phyloP scores from a whole-genome alignment of 495 filamentous ascomycete genomes.

The Cercophora samala region DNA sequence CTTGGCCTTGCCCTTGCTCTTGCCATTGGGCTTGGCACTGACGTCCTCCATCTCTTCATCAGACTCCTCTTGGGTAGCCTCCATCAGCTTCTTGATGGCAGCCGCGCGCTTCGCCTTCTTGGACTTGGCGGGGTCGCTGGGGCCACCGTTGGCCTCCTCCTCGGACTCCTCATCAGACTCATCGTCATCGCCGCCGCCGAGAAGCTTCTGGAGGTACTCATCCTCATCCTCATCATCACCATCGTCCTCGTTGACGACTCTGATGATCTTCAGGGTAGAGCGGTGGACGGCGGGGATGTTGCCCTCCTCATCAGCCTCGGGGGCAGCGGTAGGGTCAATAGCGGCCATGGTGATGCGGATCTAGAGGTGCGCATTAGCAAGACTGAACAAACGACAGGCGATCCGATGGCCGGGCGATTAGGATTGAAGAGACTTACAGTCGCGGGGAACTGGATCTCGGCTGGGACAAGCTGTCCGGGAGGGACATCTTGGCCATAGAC shows the following conservation, averaged over 20 bases:
- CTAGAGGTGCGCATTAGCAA: slow-evolving; percentile 41
- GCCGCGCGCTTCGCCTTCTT: slow-evolving; percentile 76
- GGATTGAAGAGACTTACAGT: slow-evolving; percentile 59
- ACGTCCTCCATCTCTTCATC: slow-evolving; percentile 59
- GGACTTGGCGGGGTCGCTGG: slow-evolving; percentile 82
- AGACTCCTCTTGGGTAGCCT: slow-evolving; percentile 56
- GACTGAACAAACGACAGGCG: too few relatives aligned
- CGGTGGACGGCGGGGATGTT: slow-evolving; percentile 61
- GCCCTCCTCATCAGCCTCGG: slow-evolving; percentile 60
- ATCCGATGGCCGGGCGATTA: slow-evolving; percentile 2
- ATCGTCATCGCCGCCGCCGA: slow-evolving; percentile 58
- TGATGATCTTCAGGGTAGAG: slow-evolving; percentile 87
- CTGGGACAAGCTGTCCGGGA: slow-evolving; percentile 70
- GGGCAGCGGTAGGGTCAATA: slow-evolving; percentile 79
- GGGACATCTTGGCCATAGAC: slow-evolving; percentile 89
- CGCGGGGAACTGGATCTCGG: slow-evolving; percentile 68
- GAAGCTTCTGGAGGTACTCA: slow-evolving; percentile 53
- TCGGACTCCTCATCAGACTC: slow-evolving; percentile 53
- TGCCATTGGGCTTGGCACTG: slow-evolving; percentile 56
- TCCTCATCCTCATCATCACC: slow-evolving; percentile 63
- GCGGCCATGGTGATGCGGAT: slow-evolving; percentile 98
- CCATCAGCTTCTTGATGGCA: slow-evolving; percentile 67
- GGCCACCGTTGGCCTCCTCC: slow-evolving; percentile 78
- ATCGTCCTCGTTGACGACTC: slow-evolving; percentile 54
- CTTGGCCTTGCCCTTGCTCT: slow-evolving; percentile 73